Evolutionary conservation across 768 basidiomycete genomes (phyloP).

Genomic region (Gymnopilus junonius): DNA sequence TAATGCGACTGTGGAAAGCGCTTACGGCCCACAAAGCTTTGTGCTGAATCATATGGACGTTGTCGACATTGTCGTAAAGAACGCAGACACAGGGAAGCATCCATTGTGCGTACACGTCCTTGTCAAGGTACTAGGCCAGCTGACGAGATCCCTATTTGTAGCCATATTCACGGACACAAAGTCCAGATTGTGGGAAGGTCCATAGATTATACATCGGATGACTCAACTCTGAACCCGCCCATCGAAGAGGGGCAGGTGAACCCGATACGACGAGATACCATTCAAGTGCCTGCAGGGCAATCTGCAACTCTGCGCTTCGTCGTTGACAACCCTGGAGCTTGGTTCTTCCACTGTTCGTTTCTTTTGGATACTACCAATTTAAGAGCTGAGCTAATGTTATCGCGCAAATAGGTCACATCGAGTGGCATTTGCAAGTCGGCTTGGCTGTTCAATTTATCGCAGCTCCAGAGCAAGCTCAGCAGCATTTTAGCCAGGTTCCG

Average conservation of each 20-base stretch:
- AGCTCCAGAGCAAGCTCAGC: slow-evolving; percentile 75
- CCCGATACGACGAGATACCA: slow-evolving; percentile 91
- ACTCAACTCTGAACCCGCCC: slow-evolving; percentile 81
- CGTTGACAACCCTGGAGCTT: slow-evolving; percentile 93
- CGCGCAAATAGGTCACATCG: slow-evolving; percentile 65
- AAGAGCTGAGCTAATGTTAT: not conserved
- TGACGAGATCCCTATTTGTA: slow-evolving; percentile 29
- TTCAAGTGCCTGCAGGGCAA: slow-evolving; percentile 70
- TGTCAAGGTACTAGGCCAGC: not conserved
- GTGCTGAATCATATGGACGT: slow-evolving; percentile 77
- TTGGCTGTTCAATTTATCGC: slow-evolving; percentile 86
- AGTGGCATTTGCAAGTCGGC: slow-evolving; percentile 86
- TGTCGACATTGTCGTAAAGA: slow-evolving; percentile 77
- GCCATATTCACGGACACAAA: slow-evolving; percentile 92
- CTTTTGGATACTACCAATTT: not conserved
- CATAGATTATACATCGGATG: slow-evolving; percentile 69
- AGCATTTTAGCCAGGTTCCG: slow-evolving; percentile 54
- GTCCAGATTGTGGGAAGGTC: slow-evolving; percentile 80
- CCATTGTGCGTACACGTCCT: slow-evolving; percentile 68
- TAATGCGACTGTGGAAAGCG: slow-evolving; percentile 64
- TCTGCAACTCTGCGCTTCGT: slow-evolving; percentile 77
- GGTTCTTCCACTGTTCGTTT: slow-evolving; percentile 80
- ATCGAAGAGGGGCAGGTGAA: slow-evolving; percentile 79
- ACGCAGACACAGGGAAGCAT: slow-evolving; percentile 75
- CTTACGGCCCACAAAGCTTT: slow-evolving; percentile 84